Conservation (phyloP, 2,329 filamentous ascomycete species). For the Bipolaris gigantea region DNA sequence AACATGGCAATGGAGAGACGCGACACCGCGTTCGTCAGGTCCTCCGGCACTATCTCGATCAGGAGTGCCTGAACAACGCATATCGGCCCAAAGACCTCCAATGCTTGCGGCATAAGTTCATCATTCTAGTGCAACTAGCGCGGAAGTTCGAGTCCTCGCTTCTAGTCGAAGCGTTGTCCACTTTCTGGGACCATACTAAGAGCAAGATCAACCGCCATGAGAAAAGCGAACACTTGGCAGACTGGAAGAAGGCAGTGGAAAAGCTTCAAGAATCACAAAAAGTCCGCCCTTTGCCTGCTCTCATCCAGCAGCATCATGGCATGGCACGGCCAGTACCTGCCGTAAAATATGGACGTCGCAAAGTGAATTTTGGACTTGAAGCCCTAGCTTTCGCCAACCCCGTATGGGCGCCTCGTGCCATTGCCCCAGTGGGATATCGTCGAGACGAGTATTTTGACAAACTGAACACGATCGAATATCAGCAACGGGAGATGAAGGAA, state of each 20-base stretch:
- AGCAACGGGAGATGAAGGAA: constrained; percentile 4
- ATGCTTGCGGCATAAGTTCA: neutral
- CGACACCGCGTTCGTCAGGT: neutral
- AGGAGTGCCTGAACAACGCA: neutral
- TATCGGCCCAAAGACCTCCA: neutral
- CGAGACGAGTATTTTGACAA: neutral
- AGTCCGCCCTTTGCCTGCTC: too few relatives aligned
- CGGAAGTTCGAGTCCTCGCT: neutral
- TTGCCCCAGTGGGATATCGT: neutral
- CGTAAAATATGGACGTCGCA: neutral
- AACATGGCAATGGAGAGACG: neutral
- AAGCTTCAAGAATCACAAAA: neutral
- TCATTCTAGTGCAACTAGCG: neutral
- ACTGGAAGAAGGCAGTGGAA: neutral
- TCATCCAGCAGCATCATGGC: too few relatives aligned
- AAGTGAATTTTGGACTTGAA: neutral
- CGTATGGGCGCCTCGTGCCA: neutral
- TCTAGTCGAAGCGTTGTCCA: neutral
- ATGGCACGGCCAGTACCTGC: neutral
- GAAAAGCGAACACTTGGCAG: neutral
- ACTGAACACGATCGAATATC: constrained; percentile 1
- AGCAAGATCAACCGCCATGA: neutral
- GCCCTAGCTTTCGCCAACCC: neutral
- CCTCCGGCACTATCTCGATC: neutral
- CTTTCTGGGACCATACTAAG: neutral